Conservation (phyloP, 805 yeast species). For the Myxozyma monticola region DNA sequence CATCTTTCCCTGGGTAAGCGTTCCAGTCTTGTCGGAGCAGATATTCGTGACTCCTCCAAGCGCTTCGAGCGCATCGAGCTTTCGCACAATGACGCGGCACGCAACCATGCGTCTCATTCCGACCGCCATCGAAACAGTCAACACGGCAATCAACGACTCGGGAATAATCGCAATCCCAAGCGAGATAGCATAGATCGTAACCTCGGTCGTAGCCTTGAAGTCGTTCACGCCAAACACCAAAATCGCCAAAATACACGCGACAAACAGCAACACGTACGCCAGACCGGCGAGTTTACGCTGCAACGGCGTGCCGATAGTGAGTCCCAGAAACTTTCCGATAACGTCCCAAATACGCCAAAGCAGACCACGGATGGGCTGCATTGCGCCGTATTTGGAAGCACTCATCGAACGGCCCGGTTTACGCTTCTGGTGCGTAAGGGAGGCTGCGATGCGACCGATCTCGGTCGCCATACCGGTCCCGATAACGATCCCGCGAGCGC, state of each 20-base stretch:
- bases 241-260: slow-evolving; percentile 84
- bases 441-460: slow-evolving; percentile 67
- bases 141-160: slow-evolving; percentile 73
- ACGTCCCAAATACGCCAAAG: slow-evolving; percentile 53
- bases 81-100: slow-evolving; percentile 71
- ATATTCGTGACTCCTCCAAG: slow-evolving; percentile 77
- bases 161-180: slow-evolving; percentile 83
- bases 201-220: slow-evolving; percentile 71
- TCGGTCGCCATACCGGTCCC: slow-evolving; percentile 72
- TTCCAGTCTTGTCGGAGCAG: slow-evolving; percentile 83
- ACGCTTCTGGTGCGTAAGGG: slow-evolving; percentile 22
- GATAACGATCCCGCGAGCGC: slow-evolving; percentile 68
- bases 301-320: slow-evolving; percentile 77
- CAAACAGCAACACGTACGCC: slow-evolving; percentile 66
- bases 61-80: slow-evolving; percentile 74
- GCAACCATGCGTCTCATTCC: slow-evolving; percentile 74
- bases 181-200: slow-evolving; percentile 86
- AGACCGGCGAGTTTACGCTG: slow-evolving; percentile 73
- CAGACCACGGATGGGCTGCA: slow-evolving; percentile 42
- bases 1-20: slow-evolving; percentile 80
- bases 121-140: slow-evolving; percentile 84
- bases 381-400: slow-evolving; percentile 23
- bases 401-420: slow-evolving; percentile 25
- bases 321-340: slow-evolving; percentile 70
- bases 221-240: slow-evolving; percentile 84